A percentile compares a stretch with the other conserved stretches of the same genome.
Conservation (phyloP, 805 yeast genomes). For the Brettanomyces custersianus region DNA sequence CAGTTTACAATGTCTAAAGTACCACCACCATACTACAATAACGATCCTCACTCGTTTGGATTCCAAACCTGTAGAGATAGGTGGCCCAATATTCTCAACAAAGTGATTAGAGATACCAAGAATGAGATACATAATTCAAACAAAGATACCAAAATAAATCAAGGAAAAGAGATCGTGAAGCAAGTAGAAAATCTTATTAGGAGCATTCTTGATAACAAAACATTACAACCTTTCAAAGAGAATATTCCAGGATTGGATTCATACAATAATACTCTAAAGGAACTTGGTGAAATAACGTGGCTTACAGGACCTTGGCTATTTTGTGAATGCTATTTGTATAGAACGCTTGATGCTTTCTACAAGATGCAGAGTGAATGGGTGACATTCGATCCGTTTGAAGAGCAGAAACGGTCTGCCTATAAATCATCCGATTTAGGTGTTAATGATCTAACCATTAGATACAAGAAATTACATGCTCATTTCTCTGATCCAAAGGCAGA, state of each 20-base stretch:
- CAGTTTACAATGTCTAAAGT: slow-evolving; percentile 10
- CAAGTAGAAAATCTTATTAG: slow-evolving; percentile 35
- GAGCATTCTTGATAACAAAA: slow-evolving; percentile 34
- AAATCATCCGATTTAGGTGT: slow-evolving; percentile 69
- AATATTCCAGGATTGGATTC: slow-evolving; percentile 37
- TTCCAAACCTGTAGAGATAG: slow-evolving; percentile 66
- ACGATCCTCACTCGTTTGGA: slow-evolving; percentile 74
- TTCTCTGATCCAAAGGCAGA: slow-evolving; percentile 8
- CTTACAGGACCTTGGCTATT: slow-evolving; percentile 83
- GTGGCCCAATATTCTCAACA: slow-evolving; percentile 79
- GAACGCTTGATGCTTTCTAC: slow-evolving; percentile 44
- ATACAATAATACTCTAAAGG: slow-evolving; percentile 49
- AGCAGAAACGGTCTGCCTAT: slow-evolving; percentile 67
- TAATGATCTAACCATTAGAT: slow-evolving; percentile 66
- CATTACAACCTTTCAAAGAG: slow-evolving; percentile 28
- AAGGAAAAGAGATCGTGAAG: slow-evolving; percentile 38
- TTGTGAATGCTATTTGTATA: slow-evolving; percentile 78
- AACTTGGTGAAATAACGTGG: slow-evolving; percentile 51
- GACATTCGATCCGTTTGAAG: slow-evolving; percentile 64
- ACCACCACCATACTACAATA: slow-evolving; percentile 50
- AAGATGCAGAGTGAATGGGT: slow-evolving; percentile 34
- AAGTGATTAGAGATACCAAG: slow-evolving; percentile 53
- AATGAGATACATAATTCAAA: slow-evolving; percentile 1
- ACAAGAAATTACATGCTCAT: slow-evolving; percentile 31
- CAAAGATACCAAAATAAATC: slow-evolving; percentile 23